Conservation (phyloP, 2,329 filamentous ascomycete genomes). For the Tolypocladium nubicola region DNA sequence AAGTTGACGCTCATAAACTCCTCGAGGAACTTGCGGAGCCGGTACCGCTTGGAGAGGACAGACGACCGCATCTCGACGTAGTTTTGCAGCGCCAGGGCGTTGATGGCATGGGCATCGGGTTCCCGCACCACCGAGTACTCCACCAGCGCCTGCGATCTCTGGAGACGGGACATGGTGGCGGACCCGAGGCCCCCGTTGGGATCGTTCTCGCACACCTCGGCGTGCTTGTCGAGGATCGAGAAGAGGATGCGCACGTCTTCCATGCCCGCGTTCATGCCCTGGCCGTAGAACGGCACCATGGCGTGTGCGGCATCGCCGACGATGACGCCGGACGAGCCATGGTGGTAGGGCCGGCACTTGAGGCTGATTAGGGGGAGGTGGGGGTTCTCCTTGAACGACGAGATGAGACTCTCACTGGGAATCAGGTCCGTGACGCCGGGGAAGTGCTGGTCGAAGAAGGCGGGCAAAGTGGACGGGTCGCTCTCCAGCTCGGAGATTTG, state of each 20-base stretch:
- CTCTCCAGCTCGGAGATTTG: slow-evolving; percentile 60
- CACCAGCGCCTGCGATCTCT: slow-evolving; percentile 54
- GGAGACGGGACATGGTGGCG: slow-evolving; percentile 36
- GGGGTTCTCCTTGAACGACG: slow-evolving; percentile 71
- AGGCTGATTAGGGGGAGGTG: slow-evolving; percentile 89
- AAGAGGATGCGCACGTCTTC: slow-evolving; percentile 91
- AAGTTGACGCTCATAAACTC: slow-evolving; percentile 70
- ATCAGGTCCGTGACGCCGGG: slow-evolving; percentile 74
- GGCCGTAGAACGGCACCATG: slow-evolving; percentile 97
- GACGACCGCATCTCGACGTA: slow-evolving; percentile 89
- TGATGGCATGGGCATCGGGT: slow-evolving; percentile 79
- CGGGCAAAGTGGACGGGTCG: slow-evolving; percentile 46
- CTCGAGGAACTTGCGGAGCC: slow-evolving; percentile 74
- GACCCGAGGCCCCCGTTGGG: slow-evolving; percentile 21
- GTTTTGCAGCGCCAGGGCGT: slow-evolving; percentile 82
- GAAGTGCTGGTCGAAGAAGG: slow-evolving; percentile 76
- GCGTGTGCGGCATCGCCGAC: slow-evolving; percentile 92
- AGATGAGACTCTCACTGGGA: slow-evolving; percentile 52
- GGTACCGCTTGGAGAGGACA: slow-evolving; percentile 68
- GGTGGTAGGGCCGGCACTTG: slow-evolving; percentile 86
- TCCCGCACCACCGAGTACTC: slow-evolving; percentile 67
- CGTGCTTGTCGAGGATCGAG: slow-evolving; percentile 62
- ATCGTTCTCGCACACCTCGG: slow-evolving; percentile 33
- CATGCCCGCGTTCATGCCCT: slow-evolving; percentile 94
- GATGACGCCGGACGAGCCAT: slow-evolving; percentile 65